Evolutionary conservation across 805 yeast genomes (phyloP).

Genomic region (Maudiozyma saulgeensis): DNA sequence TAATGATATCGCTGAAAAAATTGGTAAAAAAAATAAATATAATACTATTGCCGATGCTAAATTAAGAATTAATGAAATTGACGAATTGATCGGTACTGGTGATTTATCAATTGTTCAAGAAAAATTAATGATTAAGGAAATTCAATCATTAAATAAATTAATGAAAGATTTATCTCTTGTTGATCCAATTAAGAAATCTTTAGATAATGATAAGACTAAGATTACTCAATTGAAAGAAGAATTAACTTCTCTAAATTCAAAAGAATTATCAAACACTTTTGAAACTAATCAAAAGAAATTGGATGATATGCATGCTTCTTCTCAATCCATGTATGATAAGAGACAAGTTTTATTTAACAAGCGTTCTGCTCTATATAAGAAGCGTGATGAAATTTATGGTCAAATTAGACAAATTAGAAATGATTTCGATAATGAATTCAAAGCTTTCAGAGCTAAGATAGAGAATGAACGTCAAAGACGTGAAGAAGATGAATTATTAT

Average conservation of each 20-base stretch:
- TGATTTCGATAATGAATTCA: constrained; percentile 67
- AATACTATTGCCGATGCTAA: constrained; percentile 62
- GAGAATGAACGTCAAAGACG: constrained; percentile 67
- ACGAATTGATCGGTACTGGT: constrained; percentile 69
- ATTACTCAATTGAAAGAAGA: constrained; percentile 65
- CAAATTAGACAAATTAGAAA: constrained; percentile 59
- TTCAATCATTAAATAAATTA: constrained; percentile 70
- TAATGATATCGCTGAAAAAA: constrained; percentile 53
- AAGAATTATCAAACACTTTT: constrained; percentile 59
- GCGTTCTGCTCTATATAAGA: constrained; percentile 57
- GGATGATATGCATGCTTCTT: constrained; percentile 51
- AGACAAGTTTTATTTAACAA: constrained; percentile 53
- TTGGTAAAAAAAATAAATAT: constrained; percentile 45
- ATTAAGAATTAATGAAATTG: constrained; percentile 53
- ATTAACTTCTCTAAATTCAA: constrained; percentile 44
- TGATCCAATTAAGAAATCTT: constrained; percentile 64
- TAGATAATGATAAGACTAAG: constrained; percentile 70
- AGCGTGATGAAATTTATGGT: constrained; percentile 58
- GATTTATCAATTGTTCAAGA: constrained; percentile 82
- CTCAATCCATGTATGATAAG: constrained; percentile 55
- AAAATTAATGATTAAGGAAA: constrained; percentile 75
- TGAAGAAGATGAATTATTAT: constrained; percentile 43
- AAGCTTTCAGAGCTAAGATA: constrained; percentile 57
- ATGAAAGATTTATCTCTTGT: constrained; percentile 67
- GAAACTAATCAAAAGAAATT: constrained; percentile 61